phyloP scores from a whole-genome alignment of 768 basidiomycete genomes.

The Chlorophyllum brunneum region DNA sequence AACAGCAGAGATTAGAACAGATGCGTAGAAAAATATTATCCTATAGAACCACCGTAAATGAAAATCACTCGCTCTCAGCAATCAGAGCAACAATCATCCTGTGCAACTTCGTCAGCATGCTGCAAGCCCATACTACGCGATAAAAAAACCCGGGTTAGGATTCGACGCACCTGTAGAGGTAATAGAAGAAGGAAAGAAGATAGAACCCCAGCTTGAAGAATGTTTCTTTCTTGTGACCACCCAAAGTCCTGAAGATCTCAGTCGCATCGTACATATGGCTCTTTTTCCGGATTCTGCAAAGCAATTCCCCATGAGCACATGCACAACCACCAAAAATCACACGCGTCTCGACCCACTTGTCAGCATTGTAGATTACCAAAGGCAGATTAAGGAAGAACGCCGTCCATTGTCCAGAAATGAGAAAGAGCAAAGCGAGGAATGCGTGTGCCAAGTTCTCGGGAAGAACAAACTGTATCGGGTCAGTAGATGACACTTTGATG shows the following conservation, averaged over 20 bases:
- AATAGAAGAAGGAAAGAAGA: slow-evolving; percentile 88
- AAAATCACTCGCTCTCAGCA: slow-evolving; percentile 62
- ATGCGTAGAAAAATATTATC: neutral
- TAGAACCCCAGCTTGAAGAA: slow-evolving; percentile 95
- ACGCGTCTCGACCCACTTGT: slow-evolving; percentile 66
- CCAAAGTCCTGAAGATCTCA: slow-evolving; percentile 95
- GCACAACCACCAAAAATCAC: slow-evolving; percentile 7
- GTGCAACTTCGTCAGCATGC: slow-evolving; percentile 8
- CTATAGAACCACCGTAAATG: neutral
- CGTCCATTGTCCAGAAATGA: slow-evolving; percentile 93
- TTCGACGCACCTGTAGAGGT: slow-evolving; percentile 74
- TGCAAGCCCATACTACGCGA: neutral
- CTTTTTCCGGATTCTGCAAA: slow-evolving; percentile 77
- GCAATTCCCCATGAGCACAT: neutral
- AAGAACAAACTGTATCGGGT: slow-evolving; percentile 73
- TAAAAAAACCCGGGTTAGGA: neutral
- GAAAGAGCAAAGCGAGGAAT: slow-evolving; percentile 84
- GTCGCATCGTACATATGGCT: slow-evolving; percentile 99
- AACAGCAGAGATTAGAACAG: slow-evolving; percentile 2
- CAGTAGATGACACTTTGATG: neutral
- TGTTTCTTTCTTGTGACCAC: slow-evolving; percentile 93
- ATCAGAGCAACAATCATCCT: slow-evolving; percentile 90
- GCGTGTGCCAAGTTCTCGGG: slow-evolving; percentile 97
- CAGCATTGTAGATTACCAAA: slow-evolving; percentile 83
- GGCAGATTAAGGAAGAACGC: slow-evolving; percentile 91